Percentiles rank a stretch among this genome's conserved stretches.
These are phyloP conservation scores for Polytrichum formosum DNA, from an alignment of 225 moss, liverwort and hornwort species.

Conservation along the genomic window DNA sequence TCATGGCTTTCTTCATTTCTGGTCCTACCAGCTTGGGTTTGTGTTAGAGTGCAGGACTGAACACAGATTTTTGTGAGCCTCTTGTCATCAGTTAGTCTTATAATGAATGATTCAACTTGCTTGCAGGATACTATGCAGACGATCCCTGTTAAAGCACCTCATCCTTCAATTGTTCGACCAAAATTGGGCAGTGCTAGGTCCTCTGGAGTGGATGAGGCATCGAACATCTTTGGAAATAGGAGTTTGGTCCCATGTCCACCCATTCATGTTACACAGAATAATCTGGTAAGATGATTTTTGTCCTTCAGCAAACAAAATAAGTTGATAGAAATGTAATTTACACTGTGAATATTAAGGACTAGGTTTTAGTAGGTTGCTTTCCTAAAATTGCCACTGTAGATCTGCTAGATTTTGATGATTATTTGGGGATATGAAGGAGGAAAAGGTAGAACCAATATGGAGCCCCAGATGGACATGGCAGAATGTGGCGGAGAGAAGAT, in stretches of 20 bases:
- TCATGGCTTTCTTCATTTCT: too few species aligned
- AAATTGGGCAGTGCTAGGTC: constrained; percentile 32
- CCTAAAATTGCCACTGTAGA: too few species aligned
- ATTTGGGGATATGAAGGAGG: constrained; percentile 38
- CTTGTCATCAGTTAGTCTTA: too few species aligned
- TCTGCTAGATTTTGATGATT: too few species aligned
- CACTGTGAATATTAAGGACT: background rate
- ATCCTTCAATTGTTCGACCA: constrained; percentile 66
- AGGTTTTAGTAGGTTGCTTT: background rate
- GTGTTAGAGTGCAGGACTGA: too few species aligned
- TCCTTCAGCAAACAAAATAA: too few species aligned
- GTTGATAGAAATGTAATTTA: too few species aligned
- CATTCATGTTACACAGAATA: constrained; percentile 63
- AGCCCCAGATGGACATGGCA: constrained; percentile 27
- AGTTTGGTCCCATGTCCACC: constrained; percentile 56
- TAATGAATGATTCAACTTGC: background rate
- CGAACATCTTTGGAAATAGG: constrained; percentile 29
- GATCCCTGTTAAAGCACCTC: constrained; percentile 62
- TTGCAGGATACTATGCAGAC: constrained; percentile 43
- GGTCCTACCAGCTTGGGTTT: too few species aligned
- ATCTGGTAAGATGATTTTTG: constrained; percentile 29
- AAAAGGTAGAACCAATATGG: constrained; percentile 26
- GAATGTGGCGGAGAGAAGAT: constrained; percentile 19
- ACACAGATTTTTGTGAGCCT: too few species aligned
- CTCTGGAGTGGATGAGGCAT: constrained; percentile 21